These are phyloP conservation scores for Sporothrix euskadiensis DNA, from an alignment of 2,329 filamentous ascomycete species.

Conservation along the genomic window DNA sequence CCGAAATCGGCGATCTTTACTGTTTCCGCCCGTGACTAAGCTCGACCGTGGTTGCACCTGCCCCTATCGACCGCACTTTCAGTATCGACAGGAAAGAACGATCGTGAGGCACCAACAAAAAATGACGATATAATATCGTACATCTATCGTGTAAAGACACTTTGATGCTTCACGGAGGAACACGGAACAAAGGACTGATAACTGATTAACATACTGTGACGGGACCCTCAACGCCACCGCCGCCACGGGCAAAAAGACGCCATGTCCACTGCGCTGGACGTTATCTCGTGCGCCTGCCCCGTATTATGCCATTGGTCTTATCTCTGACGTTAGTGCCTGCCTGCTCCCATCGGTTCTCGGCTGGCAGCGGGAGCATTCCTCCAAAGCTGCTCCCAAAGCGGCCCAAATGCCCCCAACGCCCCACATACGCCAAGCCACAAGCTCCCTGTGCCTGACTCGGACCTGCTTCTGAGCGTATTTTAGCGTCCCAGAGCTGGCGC, in stretches of 20 bases:
- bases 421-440: neutral
- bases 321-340: constrained; percentile 16
- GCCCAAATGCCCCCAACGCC: neutral
- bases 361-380: neutral
- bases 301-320: constrained; percentile 22
- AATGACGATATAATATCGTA: neutral
- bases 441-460: constrained; percentile 21
- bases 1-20: neutral
- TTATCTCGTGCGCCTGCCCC: constrained; percentile 10
- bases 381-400: neutral
- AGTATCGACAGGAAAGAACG: neutral
- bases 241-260: neutral
- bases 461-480: constrained; percentile 7
- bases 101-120: neutral
- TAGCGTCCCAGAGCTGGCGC: neutral
- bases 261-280: neutral
- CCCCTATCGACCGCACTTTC: neutral
- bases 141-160: neutral
- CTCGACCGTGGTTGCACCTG: neutral
- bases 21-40: neutral
- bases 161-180: neutral
- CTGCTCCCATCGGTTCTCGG: neutral
- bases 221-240: neutral
- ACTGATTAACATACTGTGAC: neutral
- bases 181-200: neutral